These are phyloP conservation scores for Atkinsonella hypoxylon DNA, from an alignment of 2,329 filamentous ascomycete genomes.

Conservation along the genomic window DNA sequence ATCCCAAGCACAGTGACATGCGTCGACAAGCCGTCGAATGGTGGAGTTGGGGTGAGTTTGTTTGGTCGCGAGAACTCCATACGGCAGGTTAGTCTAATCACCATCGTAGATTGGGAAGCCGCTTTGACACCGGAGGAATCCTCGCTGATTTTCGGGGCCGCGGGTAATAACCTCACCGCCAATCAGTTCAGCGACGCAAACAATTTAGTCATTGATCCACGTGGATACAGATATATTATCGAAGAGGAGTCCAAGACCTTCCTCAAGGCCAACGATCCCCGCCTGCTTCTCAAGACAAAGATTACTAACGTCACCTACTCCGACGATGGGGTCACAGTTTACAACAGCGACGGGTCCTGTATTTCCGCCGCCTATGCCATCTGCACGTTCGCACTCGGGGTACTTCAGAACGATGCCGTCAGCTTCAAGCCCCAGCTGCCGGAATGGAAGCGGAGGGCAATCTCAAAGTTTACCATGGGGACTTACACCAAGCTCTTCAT, in stretches of 20 bases:
- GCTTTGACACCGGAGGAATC: constrained; percentile 43
- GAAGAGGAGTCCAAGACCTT: constrained; percentile 45
- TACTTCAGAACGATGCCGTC: constrained; percentile 50
- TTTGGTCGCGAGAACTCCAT: too few species aligned
- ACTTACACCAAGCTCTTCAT: constrained; percentile 65
- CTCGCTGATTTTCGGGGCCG: constrained; percentile 41
- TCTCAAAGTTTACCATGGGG: constrained; percentile 54
- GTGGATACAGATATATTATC: constrained; percentile 49
- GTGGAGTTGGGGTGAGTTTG: constrained; percentile 27
- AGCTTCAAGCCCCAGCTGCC: constrained; percentile 47
- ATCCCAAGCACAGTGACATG: constrained; percentile 39
- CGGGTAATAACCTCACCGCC: constrained; percentile 48
- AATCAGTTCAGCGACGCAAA: constrained; percentile 50
- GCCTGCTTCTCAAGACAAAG: constrained; percentile 45
- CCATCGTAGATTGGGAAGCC: constrained; percentile 40
- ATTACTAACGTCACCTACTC: constrained; percentile 44
- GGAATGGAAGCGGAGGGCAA: constrained; percentile 50
- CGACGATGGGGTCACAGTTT: constrained; percentile 38
- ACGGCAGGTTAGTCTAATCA: not conserved
- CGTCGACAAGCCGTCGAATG: constrained; percentile 49
- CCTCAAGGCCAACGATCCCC: constrained; percentile 38
- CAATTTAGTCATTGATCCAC: constrained; percentile 47
- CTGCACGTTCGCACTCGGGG: constrained; percentile 55
- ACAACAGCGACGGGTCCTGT: constrained; percentile 41
- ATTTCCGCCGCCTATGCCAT: constrained; percentile 50